Evolutionary conservation across 2,329 filamentous ascomycete species (phyloP).

Genomic region (Talaromyces atroroseus): DNA sequence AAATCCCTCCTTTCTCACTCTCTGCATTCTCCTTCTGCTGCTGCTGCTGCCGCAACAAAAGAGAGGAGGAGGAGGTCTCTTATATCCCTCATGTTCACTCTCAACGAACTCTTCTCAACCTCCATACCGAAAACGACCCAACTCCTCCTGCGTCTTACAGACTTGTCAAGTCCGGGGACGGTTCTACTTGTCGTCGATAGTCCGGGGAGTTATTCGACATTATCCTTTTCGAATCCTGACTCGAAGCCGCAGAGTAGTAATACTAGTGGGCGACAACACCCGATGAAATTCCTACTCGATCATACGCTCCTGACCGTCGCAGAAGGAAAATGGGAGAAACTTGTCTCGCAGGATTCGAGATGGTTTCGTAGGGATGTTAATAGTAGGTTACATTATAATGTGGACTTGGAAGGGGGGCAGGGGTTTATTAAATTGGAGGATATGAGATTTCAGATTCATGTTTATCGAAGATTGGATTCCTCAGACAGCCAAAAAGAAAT

Average conservation of each 20-base stretch:
- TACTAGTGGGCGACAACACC: slow-evolving; percentile 58
- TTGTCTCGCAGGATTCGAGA: slow-evolving; percentile 68
- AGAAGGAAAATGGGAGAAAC: slow-evolving; percentile 61
- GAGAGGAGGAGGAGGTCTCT: slow-evolving; percentile 41
- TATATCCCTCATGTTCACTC: slow-evolving; percentile 83
- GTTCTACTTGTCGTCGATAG: slow-evolving; percentile 84
- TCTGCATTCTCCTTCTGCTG: neutral
- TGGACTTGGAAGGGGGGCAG: slow-evolving; percentile 55
- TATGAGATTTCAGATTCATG: slow-evolving; percentile 89
- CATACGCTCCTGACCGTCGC: slow-evolving; percentile 62
- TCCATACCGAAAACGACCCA: slow-evolving; percentile 69
- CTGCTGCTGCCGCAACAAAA: neutral
- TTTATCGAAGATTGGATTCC: slow-evolving; percentile 54
- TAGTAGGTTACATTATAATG: slow-evolving; percentile 64
- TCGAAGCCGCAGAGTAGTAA: slow-evolving; percentile 19
- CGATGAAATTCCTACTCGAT: slow-evolving; percentile 89
- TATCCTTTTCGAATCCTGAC: slow-evolving; percentile 58
- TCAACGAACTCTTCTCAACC: slow-evolving; percentile 87
- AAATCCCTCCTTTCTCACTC: slow-evolving; percentile 27
- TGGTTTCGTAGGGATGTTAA: slow-evolving; percentile 72
- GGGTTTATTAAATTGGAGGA: slow-evolving; percentile 76
- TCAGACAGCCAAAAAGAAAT: neutral
- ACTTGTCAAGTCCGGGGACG: slow-evolving; percentile 52
- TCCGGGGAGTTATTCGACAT: slow-evolving; percentile 85
- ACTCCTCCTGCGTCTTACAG: slow-evolving; percentile 66